Conservation (phyloP, 2,329 filamentous ascomycete species). For the Venturiaceae sp. region DNA sequence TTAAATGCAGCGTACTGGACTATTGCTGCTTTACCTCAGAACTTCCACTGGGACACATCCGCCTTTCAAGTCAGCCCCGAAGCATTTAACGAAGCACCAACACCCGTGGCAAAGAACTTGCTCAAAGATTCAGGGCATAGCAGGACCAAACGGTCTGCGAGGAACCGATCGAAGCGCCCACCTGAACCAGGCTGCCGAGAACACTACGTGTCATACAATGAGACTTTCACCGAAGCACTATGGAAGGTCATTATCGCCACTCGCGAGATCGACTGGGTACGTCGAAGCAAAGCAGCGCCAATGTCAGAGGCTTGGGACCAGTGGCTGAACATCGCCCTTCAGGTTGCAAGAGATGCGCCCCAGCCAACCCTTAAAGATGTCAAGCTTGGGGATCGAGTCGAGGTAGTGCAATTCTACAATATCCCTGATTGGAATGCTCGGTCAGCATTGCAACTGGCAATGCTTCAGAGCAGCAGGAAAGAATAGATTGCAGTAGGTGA, state of each 20-base stretch:
- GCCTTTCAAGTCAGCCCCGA: constrained; percentile 31
- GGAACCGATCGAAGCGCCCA: neutral
- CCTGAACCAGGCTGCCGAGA: too few relatives aligned
- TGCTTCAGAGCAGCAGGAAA: too few relatives aligned
- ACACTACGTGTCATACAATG: constrained; percentile 12
- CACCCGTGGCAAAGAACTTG: neutral
- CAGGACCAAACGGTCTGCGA: too few relatives aligned
- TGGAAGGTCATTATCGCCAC: constrained; percentile 39
- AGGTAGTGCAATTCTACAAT: neutral
- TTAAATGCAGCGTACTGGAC: constrained; percentile 42
- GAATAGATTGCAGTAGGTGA: too few relatives aligned
- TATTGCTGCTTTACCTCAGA: constrained; percentile 37
- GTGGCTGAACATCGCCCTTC: constrained; percentile 27
- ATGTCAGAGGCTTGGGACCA: constrained; percentile 28
- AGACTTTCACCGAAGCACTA: constrained; percentile 35
- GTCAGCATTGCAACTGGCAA: neutral
- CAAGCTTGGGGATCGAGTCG: neutral
- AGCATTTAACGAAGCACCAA: constrained; percentile 16
- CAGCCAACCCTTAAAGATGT: neutral
- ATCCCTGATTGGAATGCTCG: constrained; percentile 9
- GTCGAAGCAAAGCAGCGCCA: constrained; percentile 27
- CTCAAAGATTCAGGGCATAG: neutral
- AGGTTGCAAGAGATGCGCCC: neutral
- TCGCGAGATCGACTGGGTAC: constrained; percentile 33
- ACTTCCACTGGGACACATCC: constrained; percentile 38